Evolutionary conservation across 202 grass and related monocot genomes (phyloP).

Genomic region (Sporobolus alterniflorus): DNA sequence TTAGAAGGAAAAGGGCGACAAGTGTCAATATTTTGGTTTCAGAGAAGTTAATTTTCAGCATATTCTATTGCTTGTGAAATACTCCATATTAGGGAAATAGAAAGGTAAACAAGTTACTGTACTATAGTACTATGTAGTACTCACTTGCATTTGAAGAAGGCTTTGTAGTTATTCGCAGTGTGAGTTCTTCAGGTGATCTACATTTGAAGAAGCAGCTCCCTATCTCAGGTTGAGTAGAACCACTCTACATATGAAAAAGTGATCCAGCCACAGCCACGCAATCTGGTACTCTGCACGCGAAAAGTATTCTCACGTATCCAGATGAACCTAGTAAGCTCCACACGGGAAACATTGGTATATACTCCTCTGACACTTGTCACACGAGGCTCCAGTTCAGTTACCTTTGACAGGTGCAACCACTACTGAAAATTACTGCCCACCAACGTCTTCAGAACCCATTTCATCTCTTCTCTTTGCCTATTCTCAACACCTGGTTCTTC

Average conservation of each 20-base stretch:
- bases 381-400: not conserved
- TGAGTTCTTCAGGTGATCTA: too few species aligned
- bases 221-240: not conserved
- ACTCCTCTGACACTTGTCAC: not conserved
- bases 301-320: not conserved
- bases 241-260: not conserved
- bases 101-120: too few species aligned
- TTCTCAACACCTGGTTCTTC: not conserved
- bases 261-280: not conserved
- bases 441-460: constrained; percentile 10
- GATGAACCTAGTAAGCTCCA: constrained; percentile 2
- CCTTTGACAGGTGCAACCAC: constrained; percentile 23
- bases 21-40: too few species aligned
- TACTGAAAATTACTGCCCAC: constrained; percentile 37
- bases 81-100: too few species aligned
- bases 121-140: too few species aligned
- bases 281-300: constrained; percentile 19
- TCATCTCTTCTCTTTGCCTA: not conserved
- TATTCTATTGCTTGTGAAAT: too few species aligned
- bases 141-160: too few species aligned
- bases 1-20: too few species aligned
- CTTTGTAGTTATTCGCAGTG: too few species aligned
- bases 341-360: not conserved
- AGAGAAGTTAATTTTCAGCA: too few species aligned
- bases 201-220: too few species aligned